A percentile compares a stretch with the other conserved stretches of the same genome.
Conservation (phyloP, 1,139 yeast species). For the Diutina siamensis region DNA sequence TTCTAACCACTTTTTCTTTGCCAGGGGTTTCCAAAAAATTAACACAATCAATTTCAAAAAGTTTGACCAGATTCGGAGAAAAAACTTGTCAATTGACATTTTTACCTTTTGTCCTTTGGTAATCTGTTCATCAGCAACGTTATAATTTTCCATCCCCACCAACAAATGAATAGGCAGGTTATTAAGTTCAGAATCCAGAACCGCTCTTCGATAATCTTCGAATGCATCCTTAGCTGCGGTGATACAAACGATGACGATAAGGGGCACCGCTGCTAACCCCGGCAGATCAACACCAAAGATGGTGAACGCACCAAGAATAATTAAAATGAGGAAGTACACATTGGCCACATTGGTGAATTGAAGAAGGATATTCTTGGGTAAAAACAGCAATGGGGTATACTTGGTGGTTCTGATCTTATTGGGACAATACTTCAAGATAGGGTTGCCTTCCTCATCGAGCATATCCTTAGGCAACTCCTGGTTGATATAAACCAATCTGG, state of each 20-base stretch:
- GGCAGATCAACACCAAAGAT: constrained; percentile 89
- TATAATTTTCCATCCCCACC: constrained; percentile 57
- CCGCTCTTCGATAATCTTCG: constrained; percentile 82
- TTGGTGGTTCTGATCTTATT: constrained; percentile 94
- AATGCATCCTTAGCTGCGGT: constrained; percentile 91
- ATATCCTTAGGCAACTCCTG: constrained; percentile 22
- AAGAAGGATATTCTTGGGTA: constrained; percentile 69
- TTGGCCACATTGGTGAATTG: constrained; percentile 91
- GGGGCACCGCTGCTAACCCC: constrained; percentile 84
- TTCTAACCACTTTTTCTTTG: background rate
- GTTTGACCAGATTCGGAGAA: constrained; percentile 50
- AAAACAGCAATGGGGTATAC: constrained; percentile 79
- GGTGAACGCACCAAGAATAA: constrained; percentile 75
- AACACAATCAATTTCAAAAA: constrained; percentile 31
- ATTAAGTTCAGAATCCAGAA: constrained; percentile 73
- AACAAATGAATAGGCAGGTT: constrained; percentile 23
- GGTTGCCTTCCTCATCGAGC: constrained; percentile 33
- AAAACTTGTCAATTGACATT: constrained; percentile 14
- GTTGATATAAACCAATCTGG: constrained; percentile 29
- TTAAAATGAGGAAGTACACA: constrained; percentile 69
- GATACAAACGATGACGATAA: constrained; percentile 78
- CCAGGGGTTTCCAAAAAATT: background rate
- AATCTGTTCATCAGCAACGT: constrained; percentile 59
- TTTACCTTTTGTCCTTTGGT: constrained; percentile 59
- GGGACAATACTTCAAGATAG: constrained; percentile 51